Evolutionary conservation across 371 early-diverging fungal genomes (phyloP).

Genomic region (Apophysomyces variabilis): DNA sequence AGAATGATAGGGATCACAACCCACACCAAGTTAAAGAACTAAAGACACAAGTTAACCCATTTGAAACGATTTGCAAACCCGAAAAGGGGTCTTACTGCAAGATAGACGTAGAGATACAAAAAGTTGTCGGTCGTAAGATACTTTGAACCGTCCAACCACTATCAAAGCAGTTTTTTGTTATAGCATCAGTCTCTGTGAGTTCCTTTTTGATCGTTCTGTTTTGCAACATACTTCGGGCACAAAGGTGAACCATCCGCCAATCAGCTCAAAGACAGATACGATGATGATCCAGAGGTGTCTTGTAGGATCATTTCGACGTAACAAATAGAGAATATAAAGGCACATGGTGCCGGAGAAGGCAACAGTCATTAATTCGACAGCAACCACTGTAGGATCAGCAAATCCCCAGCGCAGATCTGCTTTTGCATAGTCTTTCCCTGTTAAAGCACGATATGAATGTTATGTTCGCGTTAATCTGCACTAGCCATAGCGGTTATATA

Average conservation of each 20-base stretch:
- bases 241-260: slow-evolving; percentile 47
- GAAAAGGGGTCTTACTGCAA: slow-evolving; percentile 22
- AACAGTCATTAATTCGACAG: slow-evolving; percentile 37
- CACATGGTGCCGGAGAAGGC: slow-evolving; percentile 26
- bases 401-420: slow-evolving; percentile 42
- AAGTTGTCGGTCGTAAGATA: slow-evolving; percentile 33
- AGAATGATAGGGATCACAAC: slow-evolving; percentile 32
- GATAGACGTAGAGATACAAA: slow-evolving; percentile 32
- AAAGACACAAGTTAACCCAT: not conserved
- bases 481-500: too few species aligned
- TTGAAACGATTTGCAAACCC: not conserved
- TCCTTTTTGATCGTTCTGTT: too few species aligned
- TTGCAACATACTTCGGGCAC: slow-evolving; percentile 27
- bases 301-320: slow-evolving; percentile 25
- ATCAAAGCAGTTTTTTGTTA: not conserved
- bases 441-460: not conserved
- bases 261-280: slow-evolving; percentile 32
- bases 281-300: slow-evolving; percentile 36
- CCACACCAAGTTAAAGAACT: slow-evolving; percentile 47
- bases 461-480: too few species aligned
- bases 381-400: slow-evolving; percentile 36
- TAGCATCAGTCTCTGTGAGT: too few species aligned
- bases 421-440: slow-evolving; percentile 47
- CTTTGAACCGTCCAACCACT: slow-evolving; percentile 30
- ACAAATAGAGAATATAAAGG: slow-evolving; percentile 22